Evolutionary conservation across 371 early-diverging fungal genomes (phyloP), one percentile per base, ranked within the genome.

Genomic region (Choanephora cucurbitarum): DNA sequence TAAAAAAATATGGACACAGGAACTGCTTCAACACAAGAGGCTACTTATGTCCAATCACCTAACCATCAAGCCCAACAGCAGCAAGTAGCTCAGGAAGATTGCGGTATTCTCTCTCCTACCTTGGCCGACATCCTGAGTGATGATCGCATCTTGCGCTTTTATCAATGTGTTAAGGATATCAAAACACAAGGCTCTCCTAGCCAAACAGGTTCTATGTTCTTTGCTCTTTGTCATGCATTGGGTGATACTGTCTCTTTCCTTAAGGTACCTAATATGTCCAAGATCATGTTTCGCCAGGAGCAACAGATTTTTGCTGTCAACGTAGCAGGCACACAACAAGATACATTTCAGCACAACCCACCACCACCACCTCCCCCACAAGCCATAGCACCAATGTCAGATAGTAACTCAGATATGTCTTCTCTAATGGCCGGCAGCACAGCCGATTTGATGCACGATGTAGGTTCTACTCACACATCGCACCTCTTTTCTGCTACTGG

Each of bases 111-210:
- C 10, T 69, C 75, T 1, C 79, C 79, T 10, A 73, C 73, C 9
- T 52, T 78, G 23, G 73, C 71, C 1, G 79, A 78, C 52, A 75
- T 78, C 32, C 62, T 78, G 18, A 73, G 71, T 42, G 75, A 78
- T 44, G 75, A 75, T 52, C 69, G 73, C 9, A 72, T 78, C 10
- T 40, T 78, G 9, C 56, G 75, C 8, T 78, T 78, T 39, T 78
- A 78, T 50, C 79, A 78, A 49, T 73, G 75, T 49, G 79, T 78
- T 17, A 78, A 78, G 49, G 79, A 78, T 49, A 78, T 78, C 55
- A 75, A 67, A 50, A 69, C 73, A 3, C 79, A 75, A 43, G 68
- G 63, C 9, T 67, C 69, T 1, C 75, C 79, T 3, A 64, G 61
- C 15, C 73, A 75, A 48, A 78, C 79, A 2, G 69, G 68, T 0